A percentile compares a stretch with the other conserved stretches of the same genome.
These are phyloP conservation scores for Aspergillus sparsus DNA, from an alignment of 495 filamentous ascomycete genomes.

Conservation along the genomic window DNA sequence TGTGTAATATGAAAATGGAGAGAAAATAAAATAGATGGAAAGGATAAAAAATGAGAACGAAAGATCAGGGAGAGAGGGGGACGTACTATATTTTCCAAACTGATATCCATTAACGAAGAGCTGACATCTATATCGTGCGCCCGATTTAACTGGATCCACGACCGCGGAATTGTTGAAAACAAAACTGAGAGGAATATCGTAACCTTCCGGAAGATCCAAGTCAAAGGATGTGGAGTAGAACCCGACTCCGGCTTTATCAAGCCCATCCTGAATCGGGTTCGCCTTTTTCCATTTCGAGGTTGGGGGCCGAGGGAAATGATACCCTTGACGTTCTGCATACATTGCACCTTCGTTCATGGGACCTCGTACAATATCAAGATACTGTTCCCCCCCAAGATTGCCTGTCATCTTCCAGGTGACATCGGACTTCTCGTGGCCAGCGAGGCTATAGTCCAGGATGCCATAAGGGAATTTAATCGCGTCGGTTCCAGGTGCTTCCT, in stretches of 20 bases:
- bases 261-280: constrained; percentile 45
- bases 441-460: constrained; percentile 57
- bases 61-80: background rate
- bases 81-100: constrained; percentile 60
- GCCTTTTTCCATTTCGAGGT: background rate
- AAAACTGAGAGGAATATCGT: constrained; percentile 61
- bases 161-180: constrained; percentile 42
- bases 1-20: background rate
- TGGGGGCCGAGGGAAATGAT: constrained; percentile 47
- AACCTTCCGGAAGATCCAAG: constrained; percentile 52
- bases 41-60: no score
- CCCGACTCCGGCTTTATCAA: constrained; percentile 51
- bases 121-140: constrained; percentile 50
- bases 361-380: constrained; percentile 59
- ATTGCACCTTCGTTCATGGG: constrained; percentile 72
- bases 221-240: constrained; percentile 60
- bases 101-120: constrained; percentile 72
- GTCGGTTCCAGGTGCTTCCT: constrained; percentile 57
- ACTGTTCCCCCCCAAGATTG: constrained; percentile 68
- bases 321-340: constrained; percentile 65
- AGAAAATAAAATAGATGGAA: no score
- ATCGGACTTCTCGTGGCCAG: constrained; percentile 36
- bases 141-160: constrained; percentile 23
- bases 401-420: constrained; percentile 72
- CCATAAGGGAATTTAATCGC: constrained; percentile 67